Evolutionary conservation across 1,284 basidiomycete species (phyloP).

Genomic region (Phellopilus nigrolimitatus): DNA sequence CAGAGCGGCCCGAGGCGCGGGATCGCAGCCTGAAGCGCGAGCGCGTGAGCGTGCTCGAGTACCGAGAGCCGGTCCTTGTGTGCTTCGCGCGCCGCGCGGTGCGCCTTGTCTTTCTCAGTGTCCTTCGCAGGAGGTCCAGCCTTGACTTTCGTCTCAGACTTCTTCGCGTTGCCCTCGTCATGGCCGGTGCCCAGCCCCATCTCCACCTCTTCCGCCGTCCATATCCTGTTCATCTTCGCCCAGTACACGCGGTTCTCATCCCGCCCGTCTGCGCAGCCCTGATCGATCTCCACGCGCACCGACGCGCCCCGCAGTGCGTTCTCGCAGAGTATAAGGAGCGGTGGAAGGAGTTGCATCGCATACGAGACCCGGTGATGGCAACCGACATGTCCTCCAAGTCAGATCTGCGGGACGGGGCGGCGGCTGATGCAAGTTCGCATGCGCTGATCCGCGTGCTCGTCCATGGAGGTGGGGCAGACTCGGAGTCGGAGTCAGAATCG

Average conservation of each 20-base stretch:
- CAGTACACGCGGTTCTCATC: slow-evolving; percentile 45
- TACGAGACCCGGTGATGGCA: slow-evolving; percentile 32
- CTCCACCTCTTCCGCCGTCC: slow-evolving; percentile 36
- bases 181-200: too few species aligned
- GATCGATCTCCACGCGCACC: too few species aligned
- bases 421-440: slow-evolving; percentile 34
- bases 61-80: slow-evolving; percentile 30
- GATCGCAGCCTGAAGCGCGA: slow-evolving; percentile 26
- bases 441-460: too few species aligned
- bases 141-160: too few species aligned
- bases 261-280: slow-evolving; percentile 48
- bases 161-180: too few species aligned
- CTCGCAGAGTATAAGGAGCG: slow-evolving; percentile 52
- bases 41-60: slow-evolving; percentile 30
- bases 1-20: slow-evolving; percentile 34
- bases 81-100: background rate
- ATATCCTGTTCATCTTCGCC: slow-evolving; percentile 41
- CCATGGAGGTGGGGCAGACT: slow-evolving; percentile 50
- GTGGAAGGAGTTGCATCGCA: slow-evolving; percentile 61
- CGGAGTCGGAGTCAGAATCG: slow-evolving; percentile 36
- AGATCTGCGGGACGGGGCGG: too few species aligned
- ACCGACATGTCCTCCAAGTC: slow-evolving; percentile 29
- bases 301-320: slow-evolving; percentile 38
- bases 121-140: too few species aligned
- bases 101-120: slow-evolving; percentile 1